Evolutionary conservation across 768 basidiomycete genomes (phyloP), one percentile per base, ranked within the genome.

Genomic region (Suillus subaureus): DNA sequence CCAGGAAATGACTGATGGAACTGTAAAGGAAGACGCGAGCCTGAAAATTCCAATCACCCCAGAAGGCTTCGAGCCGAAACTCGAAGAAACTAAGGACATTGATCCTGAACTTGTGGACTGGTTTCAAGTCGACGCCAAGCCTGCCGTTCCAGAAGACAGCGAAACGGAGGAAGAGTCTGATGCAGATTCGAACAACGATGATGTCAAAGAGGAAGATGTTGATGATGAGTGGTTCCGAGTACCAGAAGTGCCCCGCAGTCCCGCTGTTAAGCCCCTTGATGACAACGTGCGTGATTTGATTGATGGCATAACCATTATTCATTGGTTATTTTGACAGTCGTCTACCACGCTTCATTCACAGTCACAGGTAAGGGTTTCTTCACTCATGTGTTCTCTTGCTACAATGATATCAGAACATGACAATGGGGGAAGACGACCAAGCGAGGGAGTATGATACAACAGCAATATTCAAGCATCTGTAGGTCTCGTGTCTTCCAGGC

Each of bases 401-500:
- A 68, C 26, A 11, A 55, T 26, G 2, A 6, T 21, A 54, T 6
- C 23, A 73, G 61, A 82, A 84, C 66, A 79, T 82, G 23, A 81
- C 75, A 23, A 95, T 96, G 92, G 94, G 92, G 15, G 92, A 93
- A 70, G 83, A 79, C 35, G 83, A 79, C 35, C 82, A 86, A 0
- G 91, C 87, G 2, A 88, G 85, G 82, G 87, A 90, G 68, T 96
- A 97, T 66, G 94, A 97, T 75, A 82, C 87, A 54, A 85, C 87
- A 28, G 78, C 81, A 67, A 93, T 96, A 61, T 97, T 97, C 79
- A 88, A 76, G 70, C 93, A 97, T 78, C 75, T 96, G 91, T 94
- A 67, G 65, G 90, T 81, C 39, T 51, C 43, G 18, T n/a, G 66
- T 47, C 62, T 65, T 43, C 43, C 61, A 58, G 39, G 26, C 11